phyloP scores from a whole-genome alignment of 306 rosid genomes.

The Inga leiocalycina region DNA sequence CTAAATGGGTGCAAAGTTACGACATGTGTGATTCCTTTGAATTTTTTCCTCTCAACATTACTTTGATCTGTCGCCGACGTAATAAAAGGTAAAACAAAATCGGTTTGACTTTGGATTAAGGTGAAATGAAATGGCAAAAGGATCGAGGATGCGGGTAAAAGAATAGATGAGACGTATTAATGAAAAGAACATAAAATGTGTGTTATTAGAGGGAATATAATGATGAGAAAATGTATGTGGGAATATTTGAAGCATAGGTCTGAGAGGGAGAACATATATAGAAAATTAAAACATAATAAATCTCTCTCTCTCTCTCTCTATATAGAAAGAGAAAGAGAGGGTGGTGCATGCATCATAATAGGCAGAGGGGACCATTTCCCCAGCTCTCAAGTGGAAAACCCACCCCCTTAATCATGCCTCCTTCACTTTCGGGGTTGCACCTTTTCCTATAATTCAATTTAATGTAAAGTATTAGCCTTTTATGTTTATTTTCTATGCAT shows the following conservation, averaged over 20 bases:
- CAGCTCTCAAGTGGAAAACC: conserved; percentile 57
- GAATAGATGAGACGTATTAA: neutral
- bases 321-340: neutral
- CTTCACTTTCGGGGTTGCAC: conserved; percentile 43
- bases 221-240: neutral
- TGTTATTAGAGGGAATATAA: neutral
- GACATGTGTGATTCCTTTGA: neutral
- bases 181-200: neutral
- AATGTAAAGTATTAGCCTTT: neutral
- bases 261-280: neutral
- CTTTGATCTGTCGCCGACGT: conserved; percentile 9
- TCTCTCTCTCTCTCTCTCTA: neutral
- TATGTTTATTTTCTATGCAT: neutral
- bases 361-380: conserved; percentile 55
- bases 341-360: conserved; percentile 44
- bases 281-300: neutral
- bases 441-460: neutral
- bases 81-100: neutral
- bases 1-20: neutral
- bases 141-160: neutral
- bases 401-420: conserved; percentile 55
- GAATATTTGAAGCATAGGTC: neutral
- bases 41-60: neutral
- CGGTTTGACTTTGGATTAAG: neutral
- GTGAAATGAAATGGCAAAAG: neutral